Evolutionary conservation across 345 rosid species (phyloP).

Genomic region (Moricandia moricandioides): DNA sequence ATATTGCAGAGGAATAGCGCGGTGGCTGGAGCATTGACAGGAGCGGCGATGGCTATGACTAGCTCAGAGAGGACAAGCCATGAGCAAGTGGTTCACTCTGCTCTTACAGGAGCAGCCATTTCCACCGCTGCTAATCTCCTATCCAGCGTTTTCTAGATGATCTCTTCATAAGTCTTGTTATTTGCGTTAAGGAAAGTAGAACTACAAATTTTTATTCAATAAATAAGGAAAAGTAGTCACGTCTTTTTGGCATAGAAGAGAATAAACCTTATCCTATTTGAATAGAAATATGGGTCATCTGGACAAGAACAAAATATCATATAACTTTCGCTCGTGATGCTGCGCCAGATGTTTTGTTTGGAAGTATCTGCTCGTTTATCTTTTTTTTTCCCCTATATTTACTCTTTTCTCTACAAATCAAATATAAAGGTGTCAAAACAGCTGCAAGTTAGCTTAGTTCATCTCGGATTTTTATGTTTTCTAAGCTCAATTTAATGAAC

Average conservation of each 20-base stretch:
- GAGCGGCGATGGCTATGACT: constrained; percentile 72
- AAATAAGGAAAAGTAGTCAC: not conserved
- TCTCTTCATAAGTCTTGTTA: not conserved
- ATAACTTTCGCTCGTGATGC: not conserved
- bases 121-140: constrained; percentile 88
- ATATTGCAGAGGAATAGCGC: constrained; percentile 71
- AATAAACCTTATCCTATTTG: not conserved
- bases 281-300: not conserved
- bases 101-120: constrained; percentile 90
- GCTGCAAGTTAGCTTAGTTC: no score
- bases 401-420: no score
- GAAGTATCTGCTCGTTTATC: not conserved
- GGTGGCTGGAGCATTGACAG: constrained; percentile 91
- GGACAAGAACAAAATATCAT: not conserved
- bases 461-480: no score
- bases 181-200: not conserved
- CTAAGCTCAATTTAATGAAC: no score
- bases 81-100: constrained; percentile 79
- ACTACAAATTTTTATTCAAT: no score
- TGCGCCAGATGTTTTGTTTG: not conserved
- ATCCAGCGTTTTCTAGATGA: constrained; percentile 51
- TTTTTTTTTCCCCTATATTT: no score
- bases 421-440: no score
- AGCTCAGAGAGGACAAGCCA: constrained; percentile 62
- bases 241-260: not conserved